Conservation (phyloP, 306 rosid genomes). For the Trifolium repens region DNA sequence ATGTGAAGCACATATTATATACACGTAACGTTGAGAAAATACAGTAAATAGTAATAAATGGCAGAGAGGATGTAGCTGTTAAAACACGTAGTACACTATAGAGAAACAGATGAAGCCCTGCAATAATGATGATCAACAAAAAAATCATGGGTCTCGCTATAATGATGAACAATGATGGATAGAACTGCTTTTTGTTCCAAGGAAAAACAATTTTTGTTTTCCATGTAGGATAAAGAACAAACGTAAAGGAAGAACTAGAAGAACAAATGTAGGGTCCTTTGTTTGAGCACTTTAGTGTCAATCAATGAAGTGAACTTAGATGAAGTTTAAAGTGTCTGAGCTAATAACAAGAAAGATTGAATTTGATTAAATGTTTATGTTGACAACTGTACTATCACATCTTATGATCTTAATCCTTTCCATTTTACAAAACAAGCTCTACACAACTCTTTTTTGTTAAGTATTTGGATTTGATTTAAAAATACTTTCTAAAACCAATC, state of each 20-base stretch:
- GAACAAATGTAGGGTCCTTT: not conserved
- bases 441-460: not conserved
- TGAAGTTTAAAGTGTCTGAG: not conserved
- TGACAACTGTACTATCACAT: not conserved
- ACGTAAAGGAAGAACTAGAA: not conserved
- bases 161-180: too few species aligned
- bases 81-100: not conserved
- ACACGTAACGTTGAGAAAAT: too few species aligned
- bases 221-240: too few species aligned
- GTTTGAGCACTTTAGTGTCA: not conserved
- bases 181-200: too few species aligned
- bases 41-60: too few species aligned
- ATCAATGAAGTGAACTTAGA: not conserved
- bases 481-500: not conserved
- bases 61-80: not conserved
- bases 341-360: not conserved
- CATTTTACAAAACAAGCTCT: not conserved
- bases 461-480: not conserved
- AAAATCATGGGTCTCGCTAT: too few species aligned
- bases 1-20: too few species aligned
- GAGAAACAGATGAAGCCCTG: not conserved
- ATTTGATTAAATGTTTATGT: not conserved
- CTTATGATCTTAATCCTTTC: not conserved
- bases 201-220: too few species aligned
- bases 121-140: not conserved